These are phyloP conservation scores for Leishmania tropica DNA, from an alignment of 208 protist genomes.

Conservation along the genomic window DNA sequence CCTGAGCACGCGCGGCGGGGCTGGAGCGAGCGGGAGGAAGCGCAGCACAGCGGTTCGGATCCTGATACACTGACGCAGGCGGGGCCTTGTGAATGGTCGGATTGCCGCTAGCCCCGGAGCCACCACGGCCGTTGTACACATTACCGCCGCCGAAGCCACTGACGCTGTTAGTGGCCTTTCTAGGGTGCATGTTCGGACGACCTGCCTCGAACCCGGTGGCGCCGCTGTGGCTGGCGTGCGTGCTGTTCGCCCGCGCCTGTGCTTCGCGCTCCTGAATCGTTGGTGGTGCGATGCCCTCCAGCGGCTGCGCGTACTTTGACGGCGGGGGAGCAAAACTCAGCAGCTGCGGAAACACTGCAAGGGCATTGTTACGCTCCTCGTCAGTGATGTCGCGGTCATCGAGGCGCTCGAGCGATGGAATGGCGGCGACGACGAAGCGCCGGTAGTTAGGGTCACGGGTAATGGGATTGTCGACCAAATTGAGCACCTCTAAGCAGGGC, in stretches of 20 bases:
- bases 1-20: slow-evolving; percentile 11
- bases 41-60: not conserved
- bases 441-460: slow-evolving; percentile 87
- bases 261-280: slow-evolving; percentile 27
- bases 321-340: slow-evolving; percentile 71
- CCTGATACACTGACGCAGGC: slow-evolving; percentile 4
- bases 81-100: slow-evolving; percentile 15
- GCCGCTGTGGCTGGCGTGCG: not conserved
- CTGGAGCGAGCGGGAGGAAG: not conserved
- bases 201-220: not conserved
- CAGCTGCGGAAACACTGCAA: slow-evolving; percentile 79
- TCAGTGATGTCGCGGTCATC: slow-evolving; percentile 78
- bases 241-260: slow-evolving; percentile 12
- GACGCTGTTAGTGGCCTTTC: not conserved
- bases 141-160: not conserved
- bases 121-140: not conserved
- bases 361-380: slow-evolving; percentile 66
- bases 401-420: slow-evolving; percentile 66
- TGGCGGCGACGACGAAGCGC: slow-evolving; percentile 85
- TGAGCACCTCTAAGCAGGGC: slow-evolving; percentile 71
- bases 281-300: slow-evolving; percentile 32
- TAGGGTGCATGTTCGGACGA: not conserved
- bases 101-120: slow-evolving; percentile 10
- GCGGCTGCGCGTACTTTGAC: slow-evolving; percentile 67
- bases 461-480: slow-evolving; percentile 87